Percentiles rank a stretch among this genome's conserved stretches.
phyloP scores from a whole-genome alignment of 2,329 filamentous ascomycete species.

The Alternaria burnsii region DNA sequence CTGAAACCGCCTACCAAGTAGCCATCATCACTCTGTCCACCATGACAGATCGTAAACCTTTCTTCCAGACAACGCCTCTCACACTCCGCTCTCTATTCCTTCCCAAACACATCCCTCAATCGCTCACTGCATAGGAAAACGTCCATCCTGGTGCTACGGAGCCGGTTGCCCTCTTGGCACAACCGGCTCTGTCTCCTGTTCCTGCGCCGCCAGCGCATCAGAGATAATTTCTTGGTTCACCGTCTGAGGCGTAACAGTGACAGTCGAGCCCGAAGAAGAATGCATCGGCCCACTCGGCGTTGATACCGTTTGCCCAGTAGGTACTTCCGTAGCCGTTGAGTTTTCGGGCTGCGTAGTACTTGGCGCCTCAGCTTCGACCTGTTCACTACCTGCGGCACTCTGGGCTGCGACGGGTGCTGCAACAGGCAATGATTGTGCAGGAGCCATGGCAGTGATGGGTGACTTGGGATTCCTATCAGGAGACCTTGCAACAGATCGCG shows the following conservation, averaged over 20 bases:
- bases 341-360: not conserved
- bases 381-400: not conserved
- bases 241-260: slow-evolving; percentile 16
- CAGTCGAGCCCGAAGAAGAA: slow-evolving; percentile 12
- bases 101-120: not conserved
- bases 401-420: not conserved
- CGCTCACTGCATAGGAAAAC: not conserved
- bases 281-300: slow-evolving; percentile 14
- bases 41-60: not conserved
- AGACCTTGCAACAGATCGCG: slow-evolving; percentile 19
- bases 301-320: not conserved
- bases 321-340: not conserved
- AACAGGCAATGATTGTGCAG: not conserved
- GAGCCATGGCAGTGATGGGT: not conserved
- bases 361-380: not conserved
- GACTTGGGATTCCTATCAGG: slow-evolving; percentile 16
- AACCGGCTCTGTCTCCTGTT: not conserved
- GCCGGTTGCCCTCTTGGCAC: not conserved
- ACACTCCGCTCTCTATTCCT: not conserved
- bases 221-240: not conserved
- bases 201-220: not conserved
- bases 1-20: not conserved
- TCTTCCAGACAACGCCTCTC: not conserved
- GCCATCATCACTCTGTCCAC: not conserved
- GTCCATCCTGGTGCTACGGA: not conserved